A percentile compares a stretch with the other conserved stretches of the same genome.
phyloP scores from a whole-genome alignment of 2,329 filamentous ascomycete species.

The Colletotrichum navitas region DNA sequence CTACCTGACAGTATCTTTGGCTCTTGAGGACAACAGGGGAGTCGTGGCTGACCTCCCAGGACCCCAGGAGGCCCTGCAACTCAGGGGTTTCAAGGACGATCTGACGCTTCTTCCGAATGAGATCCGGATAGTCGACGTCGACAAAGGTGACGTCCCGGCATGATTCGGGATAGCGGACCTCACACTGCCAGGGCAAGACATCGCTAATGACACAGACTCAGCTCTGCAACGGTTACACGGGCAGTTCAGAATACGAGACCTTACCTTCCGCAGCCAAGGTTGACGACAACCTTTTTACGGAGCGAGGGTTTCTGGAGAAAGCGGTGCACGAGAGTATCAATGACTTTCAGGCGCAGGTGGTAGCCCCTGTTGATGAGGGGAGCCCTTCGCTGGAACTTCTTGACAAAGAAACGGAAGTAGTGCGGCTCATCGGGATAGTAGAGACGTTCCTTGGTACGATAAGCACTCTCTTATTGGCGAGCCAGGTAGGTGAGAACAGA shows the following conservation, averaged over 20 bases:
- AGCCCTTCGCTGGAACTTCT: conserved; percentile 84
- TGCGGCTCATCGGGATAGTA: conserved; percentile 84
- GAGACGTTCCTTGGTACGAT: conserved; percentile 60
- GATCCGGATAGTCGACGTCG: conserved; percentile 86
- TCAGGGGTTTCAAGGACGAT: conserved; percentile 74
- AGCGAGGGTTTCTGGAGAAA: conserved; percentile 72
- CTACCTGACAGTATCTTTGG: conserved; percentile 80
- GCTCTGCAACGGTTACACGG: neutral
- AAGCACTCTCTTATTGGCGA: neutral
- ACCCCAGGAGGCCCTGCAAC: conserved; percentile 69
- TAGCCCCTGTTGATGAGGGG: conserved; percentile 93
- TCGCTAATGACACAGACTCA: conserved; percentile 67
- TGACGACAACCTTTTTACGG: conserved; percentile 80
- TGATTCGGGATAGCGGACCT: conserved; percentile 72
- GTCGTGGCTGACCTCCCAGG: conserved; percentile 65
- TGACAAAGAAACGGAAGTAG: conserved; percentile 90
- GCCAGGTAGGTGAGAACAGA: neutral
- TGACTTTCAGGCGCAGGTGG: conserved; percentile 85
- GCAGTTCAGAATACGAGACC: conserved; percentile 50
- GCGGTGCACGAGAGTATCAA: conserved; percentile 79
- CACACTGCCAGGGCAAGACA: conserved; percentile 86
- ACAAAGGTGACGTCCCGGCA: conserved; percentile 76
- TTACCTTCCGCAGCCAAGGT: conserved; percentile 91
- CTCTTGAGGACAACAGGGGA: conserved; percentile 71
- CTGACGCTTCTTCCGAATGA: conserved; percentile 80